Evolutionary conservation across 352 stramenopile genomes (phyloP).

Genomic region (Phytopythium chamaehyphon): DNA sequence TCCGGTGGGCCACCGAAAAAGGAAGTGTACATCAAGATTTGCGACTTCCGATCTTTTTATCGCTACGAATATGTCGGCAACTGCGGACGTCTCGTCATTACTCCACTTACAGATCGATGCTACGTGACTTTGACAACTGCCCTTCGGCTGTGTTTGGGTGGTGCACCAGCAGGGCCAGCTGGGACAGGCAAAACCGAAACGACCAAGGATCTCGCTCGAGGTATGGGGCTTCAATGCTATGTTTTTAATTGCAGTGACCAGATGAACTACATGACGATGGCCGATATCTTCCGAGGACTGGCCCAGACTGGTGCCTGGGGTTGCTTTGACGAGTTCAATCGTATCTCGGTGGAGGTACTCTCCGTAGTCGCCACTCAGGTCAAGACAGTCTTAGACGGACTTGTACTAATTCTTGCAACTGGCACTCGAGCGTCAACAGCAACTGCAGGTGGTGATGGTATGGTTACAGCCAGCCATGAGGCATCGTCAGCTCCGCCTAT

Average conservation of each 20-base stretch:
- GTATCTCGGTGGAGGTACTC: conserved; percentile 95
- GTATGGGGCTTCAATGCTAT: conserved; percentile 78
- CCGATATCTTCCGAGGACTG: conserved; percentile 93
- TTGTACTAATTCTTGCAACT: conserved; percentile 9
- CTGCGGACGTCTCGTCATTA: conserved; percentile 84
- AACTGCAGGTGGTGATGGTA: neutral
- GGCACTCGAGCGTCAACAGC: conserved; percentile 1
- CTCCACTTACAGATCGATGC: conserved; percentile 77
- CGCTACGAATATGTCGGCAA: conserved; percentile 97
- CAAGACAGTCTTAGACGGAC: conserved; percentile 95
- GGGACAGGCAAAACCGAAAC: conserved; percentile 88
- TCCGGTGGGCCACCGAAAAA: conserved; percentile 28
- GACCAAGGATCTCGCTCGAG: conserved; percentile 74
- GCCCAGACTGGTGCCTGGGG: conserved; percentile 94
- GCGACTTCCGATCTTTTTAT: conserved; percentile 90
- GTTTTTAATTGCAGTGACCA: conserved; percentile 89
- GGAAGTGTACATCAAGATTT: conserved; percentile 89
- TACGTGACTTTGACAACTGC: conserved; percentile 85
- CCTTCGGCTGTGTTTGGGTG: conserved; percentile 70
- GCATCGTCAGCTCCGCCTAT: conserved; percentile 20
- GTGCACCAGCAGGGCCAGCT: conserved; percentile 69
- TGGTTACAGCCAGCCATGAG: conserved; percentile 10
- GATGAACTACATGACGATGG: conserved; percentile 96
- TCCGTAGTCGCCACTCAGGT: conserved; percentile 96
- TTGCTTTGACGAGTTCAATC: conserved; percentile 97